phyloP scores from a whole-genome alignment of 495 filamentous ascomycete genomes.

The Tuber microsphaerosporum region DNA sequence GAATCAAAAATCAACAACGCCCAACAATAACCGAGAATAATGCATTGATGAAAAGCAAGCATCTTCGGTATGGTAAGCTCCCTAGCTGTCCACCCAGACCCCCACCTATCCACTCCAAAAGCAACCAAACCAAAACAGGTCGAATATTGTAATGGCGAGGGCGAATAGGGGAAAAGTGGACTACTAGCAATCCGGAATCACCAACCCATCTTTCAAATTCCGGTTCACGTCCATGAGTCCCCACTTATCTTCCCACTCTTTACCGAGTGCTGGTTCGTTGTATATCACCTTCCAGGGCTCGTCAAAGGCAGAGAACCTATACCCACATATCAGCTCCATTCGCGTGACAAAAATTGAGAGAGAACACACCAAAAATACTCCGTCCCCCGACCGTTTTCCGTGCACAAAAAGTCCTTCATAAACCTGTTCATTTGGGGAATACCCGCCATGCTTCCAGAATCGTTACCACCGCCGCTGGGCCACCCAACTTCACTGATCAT shows the following conservation, averaged over 20 bases:
- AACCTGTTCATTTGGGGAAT: conserved; percentile 78
- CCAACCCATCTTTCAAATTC: conserved; percentile 75
- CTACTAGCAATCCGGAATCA: conserved; percentile 68
- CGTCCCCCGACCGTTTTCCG: conserved; percentile 67
- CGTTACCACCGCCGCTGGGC: conserved; percentile 75
- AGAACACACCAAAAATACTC: conserved; percentile 79
- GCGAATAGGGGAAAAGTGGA: neutral
- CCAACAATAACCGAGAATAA: neutral
- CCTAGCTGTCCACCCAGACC: neutral
- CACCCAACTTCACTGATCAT: conserved; percentile 89
- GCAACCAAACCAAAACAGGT: neutral
- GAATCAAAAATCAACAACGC: neutral
- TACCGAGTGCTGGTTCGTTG: conserved; percentile 53
- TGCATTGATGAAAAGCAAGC: neutral
- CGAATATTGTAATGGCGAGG: neutral
- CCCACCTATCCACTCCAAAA: neutral
- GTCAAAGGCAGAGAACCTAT: conserved; percentile 83
- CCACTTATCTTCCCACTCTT: conserved; percentile 95
- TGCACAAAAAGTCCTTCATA: conserved; percentile 80
- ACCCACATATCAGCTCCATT: neutral
- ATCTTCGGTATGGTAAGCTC: neutral
- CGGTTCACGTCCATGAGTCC: conserved; percentile 82
- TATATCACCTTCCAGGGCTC: conserved; percentile 85
- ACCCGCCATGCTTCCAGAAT: conserved; percentile 65
- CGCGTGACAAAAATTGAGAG: neutral